Conservation (phyloP, 2,329 filamentous ascomycete genomes). For the Cladorrhinum sp. region DNA sequence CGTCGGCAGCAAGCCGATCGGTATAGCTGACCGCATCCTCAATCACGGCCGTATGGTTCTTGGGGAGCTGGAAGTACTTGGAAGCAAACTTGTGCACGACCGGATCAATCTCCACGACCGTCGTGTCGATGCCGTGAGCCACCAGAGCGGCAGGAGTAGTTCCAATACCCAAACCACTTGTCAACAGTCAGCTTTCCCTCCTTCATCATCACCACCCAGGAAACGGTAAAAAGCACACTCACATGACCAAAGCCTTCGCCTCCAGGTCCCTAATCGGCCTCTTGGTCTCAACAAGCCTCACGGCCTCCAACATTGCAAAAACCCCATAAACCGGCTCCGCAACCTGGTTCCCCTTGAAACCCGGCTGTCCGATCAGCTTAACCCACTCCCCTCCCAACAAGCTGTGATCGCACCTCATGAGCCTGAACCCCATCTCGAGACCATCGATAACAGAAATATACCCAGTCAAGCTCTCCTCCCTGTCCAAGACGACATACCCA, state of each 20-base stretch:
- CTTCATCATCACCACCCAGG: neutral
- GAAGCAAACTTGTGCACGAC: conserved; percentile 79
- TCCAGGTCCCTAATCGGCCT: conserved; percentile 56
- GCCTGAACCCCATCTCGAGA: conserved; percentile 64
- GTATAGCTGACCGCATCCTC: conserved; percentile 77
- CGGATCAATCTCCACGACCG: conserved; percentile 91
- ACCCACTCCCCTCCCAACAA: conserved; percentile 91
- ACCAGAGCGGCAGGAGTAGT: conserved; percentile 86
- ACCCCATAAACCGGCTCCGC: conserved; percentile 90
- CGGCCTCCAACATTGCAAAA: conserved; percentile 93
- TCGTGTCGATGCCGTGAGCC: conserved; percentile 84
- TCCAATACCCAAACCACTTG: conserved; percentile 83
- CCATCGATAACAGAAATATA: conserved; percentile 91
- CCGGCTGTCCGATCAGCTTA: conserved; percentile 47
- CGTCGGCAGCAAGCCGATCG: conserved; percentile 40
- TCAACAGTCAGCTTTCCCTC: conserved; percentile 25
- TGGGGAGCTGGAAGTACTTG: conserved; percentile 76
- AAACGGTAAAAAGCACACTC: conserved; percentile 41
- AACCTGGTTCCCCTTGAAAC: conserved; percentile 50
- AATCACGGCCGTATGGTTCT: conserved; percentile 75
- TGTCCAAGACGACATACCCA: conserved; percentile 73
- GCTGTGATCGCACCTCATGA: conserved; percentile 91
- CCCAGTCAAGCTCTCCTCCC: conserved; percentile 82
- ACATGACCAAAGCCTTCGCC: conserved; percentile 83
- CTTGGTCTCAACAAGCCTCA: conserved; percentile 69